phyloP scores from a whole-genome alignment of 306 rosid genomes.

The Rosa multiflora region DNA sequence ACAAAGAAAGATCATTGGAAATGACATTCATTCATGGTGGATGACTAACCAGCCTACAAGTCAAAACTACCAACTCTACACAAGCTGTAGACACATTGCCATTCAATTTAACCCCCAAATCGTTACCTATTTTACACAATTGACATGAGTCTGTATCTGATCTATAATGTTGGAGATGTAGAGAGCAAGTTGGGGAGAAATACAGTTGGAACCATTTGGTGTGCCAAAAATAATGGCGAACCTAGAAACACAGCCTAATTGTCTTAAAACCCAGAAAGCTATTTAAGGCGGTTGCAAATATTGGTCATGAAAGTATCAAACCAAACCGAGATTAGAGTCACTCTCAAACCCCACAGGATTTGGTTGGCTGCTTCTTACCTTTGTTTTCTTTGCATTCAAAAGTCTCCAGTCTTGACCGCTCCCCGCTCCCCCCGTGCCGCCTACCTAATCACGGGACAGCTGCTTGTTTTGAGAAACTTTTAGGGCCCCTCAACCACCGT shows the following conservation, averaged over 20 bases:
- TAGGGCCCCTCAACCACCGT: background rate
- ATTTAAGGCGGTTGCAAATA: too few species aligned
- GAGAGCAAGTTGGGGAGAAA: background rate
- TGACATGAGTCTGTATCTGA: background rate
- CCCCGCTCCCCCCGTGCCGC: background rate
- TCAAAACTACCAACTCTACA: background rate
- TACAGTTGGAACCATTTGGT: background rate
- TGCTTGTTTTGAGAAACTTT: background rate
- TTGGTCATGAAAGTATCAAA: background rate
- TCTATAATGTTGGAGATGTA: background rate
- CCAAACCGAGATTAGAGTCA: background rate
- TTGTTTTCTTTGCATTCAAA: background rate
- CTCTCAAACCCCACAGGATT: conserved; percentile 16
- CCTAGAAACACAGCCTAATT: background rate
- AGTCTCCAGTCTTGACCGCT: background rate
- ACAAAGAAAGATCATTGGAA: background rate
- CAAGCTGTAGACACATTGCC: background rate
- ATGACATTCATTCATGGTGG: background rate
- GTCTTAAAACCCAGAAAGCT: background rate
- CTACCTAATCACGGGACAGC: conserved; percentile 6
- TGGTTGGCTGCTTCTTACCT: conserved; percentile 1
- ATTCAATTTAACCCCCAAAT: background rate
- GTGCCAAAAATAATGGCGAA: background rate
- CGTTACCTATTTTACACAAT: background rate
- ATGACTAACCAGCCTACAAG: background rate